Percentiles rank a stretch among this genome's conserved stretches.
Evolutionary conservation across 2,329 filamentous ascomycete genomes (phyloP).

Genomic region (Trichoderma sp.): DNA sequence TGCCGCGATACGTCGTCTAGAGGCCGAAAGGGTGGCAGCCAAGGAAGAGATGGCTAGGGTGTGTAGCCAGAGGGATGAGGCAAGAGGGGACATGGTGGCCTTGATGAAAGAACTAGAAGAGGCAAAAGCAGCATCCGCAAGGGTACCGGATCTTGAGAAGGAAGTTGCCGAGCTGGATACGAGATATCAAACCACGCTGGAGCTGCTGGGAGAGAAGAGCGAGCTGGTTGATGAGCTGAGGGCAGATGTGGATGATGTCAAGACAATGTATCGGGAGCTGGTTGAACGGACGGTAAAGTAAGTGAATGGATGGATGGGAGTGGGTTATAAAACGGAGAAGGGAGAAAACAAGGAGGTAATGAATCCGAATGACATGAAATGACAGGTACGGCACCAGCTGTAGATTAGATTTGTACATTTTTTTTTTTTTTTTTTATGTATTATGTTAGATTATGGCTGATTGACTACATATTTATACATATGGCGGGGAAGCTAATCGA

Average conservation of each 20-base stretch:
- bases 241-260: slow-evolving; percentile 87
- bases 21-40: slow-evolving; percentile 84
- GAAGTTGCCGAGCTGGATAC: slow-evolving; percentile 67
- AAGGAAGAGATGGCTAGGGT: slow-evolving; percentile 83
- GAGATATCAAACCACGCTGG: slow-evolving; percentile 85
- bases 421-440: slow-evolving; percentile 15
- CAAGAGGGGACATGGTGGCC: slow-evolving; percentile 82
- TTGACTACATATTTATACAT: neutral
- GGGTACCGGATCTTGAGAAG: slow-evolving; percentile 62
- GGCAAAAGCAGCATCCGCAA: slow-evolving; percentile 57
- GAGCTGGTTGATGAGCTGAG: slow-evolving; percentile 88
- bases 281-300: slow-evolving; percentile 78
- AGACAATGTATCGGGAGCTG: slow-evolving; percentile 92
- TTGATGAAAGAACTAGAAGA: slow-evolving; percentile 84
- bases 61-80: slow-evolving; percentile 83
- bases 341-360: neutral
- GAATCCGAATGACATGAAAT: slow-evolving; percentile 6
- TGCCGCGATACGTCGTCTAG: slow-evolving; percentile 82
- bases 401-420: slow-evolving; percentile 15
- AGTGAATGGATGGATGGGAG: slow-evolving; percentile 22
- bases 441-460: slow-evolving; percentile 22
- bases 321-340: neutral
- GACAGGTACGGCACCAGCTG: slow-evolving; percentile 7
- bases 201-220: slow-evolving; percentile 96
- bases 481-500: slow-evolving; percentile 10